Base-by-base conservation (phyloP, 2,329 filamentous ascomycete genomes). In the Colletotrichum sp. region DNA sequence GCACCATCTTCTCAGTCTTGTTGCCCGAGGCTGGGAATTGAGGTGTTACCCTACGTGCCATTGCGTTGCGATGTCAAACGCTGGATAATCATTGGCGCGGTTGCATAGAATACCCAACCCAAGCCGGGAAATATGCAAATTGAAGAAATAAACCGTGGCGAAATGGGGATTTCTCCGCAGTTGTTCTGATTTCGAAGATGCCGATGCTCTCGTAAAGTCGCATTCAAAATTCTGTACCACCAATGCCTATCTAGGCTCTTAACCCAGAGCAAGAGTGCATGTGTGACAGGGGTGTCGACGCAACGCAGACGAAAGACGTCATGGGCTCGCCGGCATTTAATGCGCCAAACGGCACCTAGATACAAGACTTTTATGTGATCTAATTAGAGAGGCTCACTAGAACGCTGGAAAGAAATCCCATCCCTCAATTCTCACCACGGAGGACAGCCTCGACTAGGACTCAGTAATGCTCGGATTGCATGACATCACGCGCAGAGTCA, bases 371-470 rank as follows among this genome's bases (percentile, higher is more conserved):
- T 13, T 15, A 36, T 7, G 13, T 15, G 13, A 8, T 16, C 1
- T 36, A 2, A 15, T 7, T 16, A 6, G 5, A 16, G 34, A 36
- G 13, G 13, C 13, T 36, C 34, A 36, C 24, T 27, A 27, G 24
- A 27, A 27, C 24, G 5, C 5, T 5, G 24, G 24, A 27, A 27
- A 27, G 24, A 27, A 27, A 27, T 27, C 24, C 24, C 24, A 27
- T 27, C 24, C 24, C 24, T 27, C 24, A 27, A 27, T 27, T 27
- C 24, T 27, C 24, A 6, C 24, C 24, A 27, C 18, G 8, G 18
- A n/a, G 9, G 18, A n/a, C 18, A 12, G 0, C 6, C n/a, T 5
- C 1, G 6, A 21, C 5, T 21, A 18, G n/a, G 3, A 47, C 12
- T 47, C 43, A 18, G 18, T 7, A 47, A 12, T n/a, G n/a, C 43